These are phyloP conservation scores for Funneliformis mosseae DNA, from an alignment of 192 early-diverging fungal species.

Conservation along the genomic window DNA sequence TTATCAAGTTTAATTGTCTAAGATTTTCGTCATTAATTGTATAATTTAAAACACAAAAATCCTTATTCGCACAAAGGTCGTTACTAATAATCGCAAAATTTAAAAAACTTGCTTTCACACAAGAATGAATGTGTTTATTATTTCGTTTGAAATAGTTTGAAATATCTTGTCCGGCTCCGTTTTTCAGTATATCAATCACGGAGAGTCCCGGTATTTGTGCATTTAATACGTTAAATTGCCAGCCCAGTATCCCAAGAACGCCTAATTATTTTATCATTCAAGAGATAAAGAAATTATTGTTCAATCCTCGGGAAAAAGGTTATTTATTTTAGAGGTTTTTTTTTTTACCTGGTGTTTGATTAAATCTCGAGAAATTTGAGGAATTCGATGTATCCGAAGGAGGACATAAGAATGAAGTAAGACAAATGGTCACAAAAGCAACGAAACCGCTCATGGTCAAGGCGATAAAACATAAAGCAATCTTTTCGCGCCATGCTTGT, in stretches of 20 bases:
- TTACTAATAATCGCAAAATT: not conserved
- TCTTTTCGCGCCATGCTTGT: constrained; percentile 85
- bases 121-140: not conserved
- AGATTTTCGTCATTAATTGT: not conserved
- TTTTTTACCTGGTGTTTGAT: constrained; percentile 48
- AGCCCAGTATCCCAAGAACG: constrained; percentile 48
- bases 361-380: constrained; percentile 23
- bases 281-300: not conserved
- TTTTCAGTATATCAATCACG: constrained; percentile 37
- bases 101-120: not conserved
- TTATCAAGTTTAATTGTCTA: constrained; percentile 33
- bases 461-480: constrained; percentile 80
- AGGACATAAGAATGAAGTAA: constrained; percentile 65
- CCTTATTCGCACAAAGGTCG: not conserved
- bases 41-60: not conserved
- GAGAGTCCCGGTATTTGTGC: constrained; percentile 37
- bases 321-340: too few relatives aligned
- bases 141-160: constrained; percentile 50
- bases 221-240: constrained; percentile 47
- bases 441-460: constrained; percentile 70
- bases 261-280: not conserved
- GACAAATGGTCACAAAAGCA: constrained; percentile 84
- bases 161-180: constrained; percentile 61
- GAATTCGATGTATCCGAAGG: constrained; percentile 40
- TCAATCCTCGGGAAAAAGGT: constrained; percentile 39